Conservation (phyloP, 2,329 filamentous ascomycete genomes). For the Colletotrichum cordylinicola region DNA sequence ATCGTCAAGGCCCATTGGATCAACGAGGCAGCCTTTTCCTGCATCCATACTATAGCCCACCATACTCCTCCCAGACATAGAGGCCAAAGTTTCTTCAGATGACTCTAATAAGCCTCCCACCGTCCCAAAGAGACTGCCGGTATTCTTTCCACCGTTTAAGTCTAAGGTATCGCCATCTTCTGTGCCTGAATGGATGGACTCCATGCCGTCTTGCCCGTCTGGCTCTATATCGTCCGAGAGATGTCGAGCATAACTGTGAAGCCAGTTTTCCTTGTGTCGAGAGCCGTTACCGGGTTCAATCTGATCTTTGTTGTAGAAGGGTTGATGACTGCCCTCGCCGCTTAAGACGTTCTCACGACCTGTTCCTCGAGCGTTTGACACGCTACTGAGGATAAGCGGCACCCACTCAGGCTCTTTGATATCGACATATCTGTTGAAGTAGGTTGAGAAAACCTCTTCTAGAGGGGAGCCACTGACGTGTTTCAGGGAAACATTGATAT, state of each 20-base stretch:
- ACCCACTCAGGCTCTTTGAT: not conserved
- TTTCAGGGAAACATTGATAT: not conserved
- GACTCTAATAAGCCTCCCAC: not conserved
- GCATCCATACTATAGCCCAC: not conserved
- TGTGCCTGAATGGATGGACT: not conserved
- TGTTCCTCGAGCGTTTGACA: not conserved
- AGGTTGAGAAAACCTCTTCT: not conserved
- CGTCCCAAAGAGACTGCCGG: not conserved
- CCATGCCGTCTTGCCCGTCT: not conserved
- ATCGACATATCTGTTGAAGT: not conserved
- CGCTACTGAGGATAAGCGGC: not conserved
- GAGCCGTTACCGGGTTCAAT: not conserved
- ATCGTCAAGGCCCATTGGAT: not conserved
- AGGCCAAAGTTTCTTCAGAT: not conserved
- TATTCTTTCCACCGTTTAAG: not conserved
- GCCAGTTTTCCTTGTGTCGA: not conserved
- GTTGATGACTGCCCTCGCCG: not conserved
- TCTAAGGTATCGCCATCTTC: not conserved
- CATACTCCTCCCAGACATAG: not conserved
- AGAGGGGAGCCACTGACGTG: not conserved
- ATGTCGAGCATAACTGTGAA: not conserved
- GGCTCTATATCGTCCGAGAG: not conserved
- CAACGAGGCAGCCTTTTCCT: not conserved
- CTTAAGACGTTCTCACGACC: not conserved
- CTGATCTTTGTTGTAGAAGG: not conserved